Conservation (phyloP, 2,329 filamentous ascomycete genomes). For the Nemania abortiva region DNA sequence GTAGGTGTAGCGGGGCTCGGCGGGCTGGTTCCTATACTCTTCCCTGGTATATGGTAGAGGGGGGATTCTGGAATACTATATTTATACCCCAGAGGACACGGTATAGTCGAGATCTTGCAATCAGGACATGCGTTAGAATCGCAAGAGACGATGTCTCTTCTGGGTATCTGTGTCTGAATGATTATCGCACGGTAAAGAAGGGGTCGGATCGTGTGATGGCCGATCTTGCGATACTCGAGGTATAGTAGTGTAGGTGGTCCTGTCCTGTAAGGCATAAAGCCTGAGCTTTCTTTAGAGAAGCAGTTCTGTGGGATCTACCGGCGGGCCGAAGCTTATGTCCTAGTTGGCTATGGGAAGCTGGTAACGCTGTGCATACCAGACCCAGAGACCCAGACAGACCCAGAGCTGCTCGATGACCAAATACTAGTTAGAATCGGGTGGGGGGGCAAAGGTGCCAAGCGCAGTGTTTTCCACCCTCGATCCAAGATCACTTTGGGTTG, state of each 20-base stretch:
- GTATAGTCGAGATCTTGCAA: conserved; percentile 4
- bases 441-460: conserved; percentile 43
- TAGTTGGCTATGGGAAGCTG: conserved; percentile 27
- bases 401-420: conserved; percentile 22
- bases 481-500: conserved; percentile 36
- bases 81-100: conserved; percentile 6
- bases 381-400: not conserved
- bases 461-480: conserved; percentile 24
- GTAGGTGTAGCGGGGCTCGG: conserved; percentile 50
- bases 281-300: conserved; percentile 12
- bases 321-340: conserved; percentile 26
- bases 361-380: conserved; percentile 19
- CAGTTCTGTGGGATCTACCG: conserved; percentile 35
- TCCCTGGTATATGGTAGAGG: conserved; percentile 14
- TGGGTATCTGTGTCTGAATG: conserved; percentile 1
- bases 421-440: conserved; percentile 30
- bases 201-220: conserved; percentile 23
- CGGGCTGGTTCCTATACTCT: conserved; percentile 35
- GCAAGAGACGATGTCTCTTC: conserved; percentile 5
- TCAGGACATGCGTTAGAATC: conserved; percentile 1
- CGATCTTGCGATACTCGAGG: conserved; percentile 16
- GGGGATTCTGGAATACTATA: conserved; percentile 14
- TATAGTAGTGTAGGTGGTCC: conserved; percentile 10
- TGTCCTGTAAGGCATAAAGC: conserved; percentile 27
- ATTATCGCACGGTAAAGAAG: conserved; percentile 21